Base-by-base conservation (phyloP, 306 rosid species). In the Arachis hypogaea region DNA sequence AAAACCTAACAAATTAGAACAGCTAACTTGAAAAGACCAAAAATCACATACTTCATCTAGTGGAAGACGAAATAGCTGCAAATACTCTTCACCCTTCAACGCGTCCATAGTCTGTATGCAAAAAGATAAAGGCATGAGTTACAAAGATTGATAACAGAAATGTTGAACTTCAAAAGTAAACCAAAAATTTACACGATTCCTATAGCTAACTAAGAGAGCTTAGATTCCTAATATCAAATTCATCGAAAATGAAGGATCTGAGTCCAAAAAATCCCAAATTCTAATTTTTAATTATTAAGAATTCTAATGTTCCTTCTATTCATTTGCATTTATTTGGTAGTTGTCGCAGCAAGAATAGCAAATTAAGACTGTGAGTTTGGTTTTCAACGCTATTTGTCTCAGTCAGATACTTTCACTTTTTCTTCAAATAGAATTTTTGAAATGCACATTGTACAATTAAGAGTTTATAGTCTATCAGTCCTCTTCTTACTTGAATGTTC, bases 51-150 rank as follows among this genome's bases (percentile, higher is more conserved):
- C 99, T 78, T 94, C 97, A 36, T 88, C 99, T 0, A 58, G 76
- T 7, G 96, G 96, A 82, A 94, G 99, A 38, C 90, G 97, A 80
- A 94, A 94, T 86, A 94, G 82, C 62, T 89, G 99, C 8, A 96
- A 89, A 74, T 94, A 94, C 81, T 94, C 99, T 85, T 94, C 97
- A 29, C 97, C 92, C 85, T 79, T 94, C 86, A 86, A 78, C 30
- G 43, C 16, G 1, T 83, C 79, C 5, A 81, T 78, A 71, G 84
- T 67, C 95, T 85, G 86, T 3, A 77, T 82, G 52, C 2, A n/a
- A 66, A 70, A 11, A 50, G 2, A 11, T 1, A 66, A 58, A 72
- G 62, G 69, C 22, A 70, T 58, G 66, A 45, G 33, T 10, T 22
- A 50, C 52, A 72, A 1, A 71, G 10, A 8, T 43, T 40, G 43